Evolutionary conservation across 1,284 basidiomycete genomes (phyloP).

Genomic region (Pseudozyma tsukubaensis): DNA sequence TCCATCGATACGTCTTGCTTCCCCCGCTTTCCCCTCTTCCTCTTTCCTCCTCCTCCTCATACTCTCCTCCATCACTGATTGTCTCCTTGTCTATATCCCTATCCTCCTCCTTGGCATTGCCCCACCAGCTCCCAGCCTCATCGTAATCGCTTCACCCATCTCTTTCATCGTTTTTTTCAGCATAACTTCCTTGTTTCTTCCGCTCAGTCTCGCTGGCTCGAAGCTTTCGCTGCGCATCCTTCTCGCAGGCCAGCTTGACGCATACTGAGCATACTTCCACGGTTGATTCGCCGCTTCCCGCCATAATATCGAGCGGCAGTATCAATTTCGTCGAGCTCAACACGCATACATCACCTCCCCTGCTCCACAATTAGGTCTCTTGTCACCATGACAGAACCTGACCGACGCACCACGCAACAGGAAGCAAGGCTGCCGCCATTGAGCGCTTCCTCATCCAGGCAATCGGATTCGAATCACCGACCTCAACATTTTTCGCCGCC

Average conservation of each 20-base stretch:
- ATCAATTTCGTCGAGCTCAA: background rate
- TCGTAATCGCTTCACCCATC: background rate
- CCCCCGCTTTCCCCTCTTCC: slow-evolving; percentile 4
- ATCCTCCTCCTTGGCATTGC: background rate
- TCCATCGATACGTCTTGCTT: background rate
- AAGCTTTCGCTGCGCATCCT: background rate
- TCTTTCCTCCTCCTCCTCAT: slow-evolving; percentile 1
- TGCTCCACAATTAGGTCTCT: background rate
- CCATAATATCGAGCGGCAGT: background rate
- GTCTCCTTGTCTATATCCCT: slow-evolving; percentile 1
- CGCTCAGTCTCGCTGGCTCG: too few species aligned
- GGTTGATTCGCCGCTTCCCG: too few species aligned
- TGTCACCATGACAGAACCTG: slow-evolving; percentile 22
- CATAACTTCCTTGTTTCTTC: too few species aligned
- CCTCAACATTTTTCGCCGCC: slow-evolving; percentile 27
- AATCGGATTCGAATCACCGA: slow-evolving; percentile 7
- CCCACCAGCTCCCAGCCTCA: too few species aligned
- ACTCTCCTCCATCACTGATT: slow-evolving; percentile 1
- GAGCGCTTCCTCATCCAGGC: slow-evolving; percentile 18
- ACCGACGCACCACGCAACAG: background rate
- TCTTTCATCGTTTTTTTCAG: background rate
- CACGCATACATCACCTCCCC: slow-evolving; percentile 4
- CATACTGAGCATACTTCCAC: too few species aligned
- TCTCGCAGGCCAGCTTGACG: background rate
- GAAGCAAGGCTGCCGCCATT: slow-evolving; percentile 18